Evolutionary conservation across 1,284 basidiomycete species (phyloP).

Genomic region (Limonomyces culmigenus): DNA sequence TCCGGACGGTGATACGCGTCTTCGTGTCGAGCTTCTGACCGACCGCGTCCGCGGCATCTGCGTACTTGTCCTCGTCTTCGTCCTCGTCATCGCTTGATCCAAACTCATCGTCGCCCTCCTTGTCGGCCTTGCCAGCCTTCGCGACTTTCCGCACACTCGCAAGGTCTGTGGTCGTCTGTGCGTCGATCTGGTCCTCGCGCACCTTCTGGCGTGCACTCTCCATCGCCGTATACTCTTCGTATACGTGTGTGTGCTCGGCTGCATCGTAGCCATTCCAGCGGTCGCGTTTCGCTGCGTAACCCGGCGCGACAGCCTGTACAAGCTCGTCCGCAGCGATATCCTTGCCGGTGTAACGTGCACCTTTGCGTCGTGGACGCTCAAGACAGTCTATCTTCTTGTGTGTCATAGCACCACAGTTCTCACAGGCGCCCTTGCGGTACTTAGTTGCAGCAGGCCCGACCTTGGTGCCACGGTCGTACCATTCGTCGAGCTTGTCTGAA

Average conservation of each 20-base stretch:
- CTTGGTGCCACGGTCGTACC: constrained; percentile 85
- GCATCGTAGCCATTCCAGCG: constrained; percentile 98
- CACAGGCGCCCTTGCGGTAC: constrained; percentile 94
- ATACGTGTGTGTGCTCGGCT: constrained; percentile 68
- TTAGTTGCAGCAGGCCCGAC: constrained; percentile 87
- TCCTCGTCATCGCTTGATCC: constrained; percentile 93
- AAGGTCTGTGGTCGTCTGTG: constrained; percentile 83
- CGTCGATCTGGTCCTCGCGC: constrained; percentile 94
- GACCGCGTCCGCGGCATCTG: constrained; percentile 92
- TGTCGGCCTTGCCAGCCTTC: constrained; percentile 40
- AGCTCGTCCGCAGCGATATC: constrained; percentile 88
- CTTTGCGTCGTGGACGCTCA: constrained; percentile 90
- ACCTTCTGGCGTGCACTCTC: constrained; percentile 82
- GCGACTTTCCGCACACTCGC: constrained; percentile 34
- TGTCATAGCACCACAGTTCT: constrained; percentile 95
- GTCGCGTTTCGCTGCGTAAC: constrained; percentile 93
- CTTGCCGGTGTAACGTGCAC: constrained; percentile 85
- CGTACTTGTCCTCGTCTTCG: constrained; percentile 91
- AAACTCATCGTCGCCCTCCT: constrained; percentile 77
- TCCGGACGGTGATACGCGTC: constrained; percentile 94
- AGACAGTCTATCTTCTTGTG: constrained; percentile 89
- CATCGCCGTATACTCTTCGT: constrained; percentile 88
- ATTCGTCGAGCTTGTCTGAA: constrained; percentile 64
- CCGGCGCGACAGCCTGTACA: constrained; percentile 62
- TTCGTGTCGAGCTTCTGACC: constrained; percentile 97